Evolutionary conservation across 2,329 filamentous ascomycete species (phyloP), one percentile per base, ranked within the genome.

Genomic region (Amauroascus niger): DNA sequence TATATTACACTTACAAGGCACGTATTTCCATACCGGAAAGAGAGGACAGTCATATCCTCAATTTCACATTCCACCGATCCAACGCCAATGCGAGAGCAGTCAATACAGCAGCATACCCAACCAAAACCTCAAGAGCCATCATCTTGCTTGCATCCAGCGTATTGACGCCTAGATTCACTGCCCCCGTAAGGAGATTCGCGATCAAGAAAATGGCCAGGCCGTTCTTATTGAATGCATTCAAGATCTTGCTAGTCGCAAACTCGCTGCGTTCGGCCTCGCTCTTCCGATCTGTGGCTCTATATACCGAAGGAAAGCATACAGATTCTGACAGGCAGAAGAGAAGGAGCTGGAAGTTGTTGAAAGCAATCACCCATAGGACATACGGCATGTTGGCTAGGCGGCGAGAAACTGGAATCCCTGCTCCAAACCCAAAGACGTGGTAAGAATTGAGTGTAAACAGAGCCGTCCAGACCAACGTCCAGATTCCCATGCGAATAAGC

Each of bases 301-400:
- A 81, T 5, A 85, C 78, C 1, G 76, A 74, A 0, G 88, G 87
- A 68, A 95, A 95, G 68, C 90, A 83, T 2, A 87, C 24, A 2
- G 79, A 83, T 67, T 98, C 91, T 22, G 93, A 78, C 13, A 83
- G 66, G 63, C 83, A 89, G 68, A 91, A 95, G 1, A 84, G 76
- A 6, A 87, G 74, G 8, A 98, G 75, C 66, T 95, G 88, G n/a
- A 79, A 76, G 57, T 81, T 84, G 73, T 97, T 98, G 75, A 93
- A 96, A 2, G 88, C 84, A n/a, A 83, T 79, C 6, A 95, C 85
- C 89, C 91, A 97, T 43, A 95, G 75, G 41, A 97, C 79, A 67
- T 98, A 98, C 0, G 93, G 89, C 58, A 96, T 77, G 64, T 98
- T 98, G 7, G 91, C 93, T 54, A 97, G 75, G 0, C 93, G 84